Percentiles rank a stretch among this genome's conserved stretches.
These are phyloP conservation scores for Rhodosporidiobolus odoratus DNA, from an alignment of 768 basidiomycete species.

Conservation along the genomic window DNA sequence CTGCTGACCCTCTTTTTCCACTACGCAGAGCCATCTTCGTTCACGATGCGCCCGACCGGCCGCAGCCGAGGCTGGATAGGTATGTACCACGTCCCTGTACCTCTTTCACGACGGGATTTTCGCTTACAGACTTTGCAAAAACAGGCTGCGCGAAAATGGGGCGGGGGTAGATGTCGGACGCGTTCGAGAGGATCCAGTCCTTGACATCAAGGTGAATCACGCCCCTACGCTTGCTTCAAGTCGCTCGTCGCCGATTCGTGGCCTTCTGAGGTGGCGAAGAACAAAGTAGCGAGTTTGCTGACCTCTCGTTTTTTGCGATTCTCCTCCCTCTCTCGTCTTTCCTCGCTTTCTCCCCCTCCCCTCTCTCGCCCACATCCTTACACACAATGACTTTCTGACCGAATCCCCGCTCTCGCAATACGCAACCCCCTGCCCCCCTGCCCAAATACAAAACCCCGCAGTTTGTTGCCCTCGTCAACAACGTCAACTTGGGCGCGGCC, in stretches of 20 bases:
- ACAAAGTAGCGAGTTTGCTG: too few relatives aligned
- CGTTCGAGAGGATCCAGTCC: constrained; percentile 79
- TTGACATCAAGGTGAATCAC: constrained; percentile 96
- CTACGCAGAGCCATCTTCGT: constrained; percentile 63
- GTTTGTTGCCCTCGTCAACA: constrained; percentile 85
- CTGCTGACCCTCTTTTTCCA: too few relatives aligned
- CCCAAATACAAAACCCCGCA: too few relatives aligned
- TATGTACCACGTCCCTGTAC: constrained; percentile 46
- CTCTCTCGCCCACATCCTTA: background rate
- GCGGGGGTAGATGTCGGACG: constrained; percentile 87
- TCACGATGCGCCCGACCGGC: constrained; percentile 77
- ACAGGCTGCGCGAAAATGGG: constrained; percentile 63
- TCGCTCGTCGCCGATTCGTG: too few relatives aligned
- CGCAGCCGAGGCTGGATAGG: constrained; percentile 87
- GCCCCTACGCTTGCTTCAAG: too few relatives aligned
- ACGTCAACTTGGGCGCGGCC: constrained; percentile 91
- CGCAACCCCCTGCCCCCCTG: too few relatives aligned
- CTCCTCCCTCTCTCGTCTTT: constrained; percentile 84
- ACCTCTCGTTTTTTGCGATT: too few relatives aligned
- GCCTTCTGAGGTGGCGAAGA: too few relatives aligned
- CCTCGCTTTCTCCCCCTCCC: constrained; percentile 65
- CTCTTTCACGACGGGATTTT: too few relatives aligned
- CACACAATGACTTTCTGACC: too few relatives aligned
- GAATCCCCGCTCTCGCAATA: too few relatives aligned
- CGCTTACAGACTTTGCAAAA: background rate